Evolutionary conservation across 2,329 filamentous ascomycete genomes (phyloP), one percentile per base, ranked within the genome.

Genomic region (Fusarium virguliforme): DNA sequence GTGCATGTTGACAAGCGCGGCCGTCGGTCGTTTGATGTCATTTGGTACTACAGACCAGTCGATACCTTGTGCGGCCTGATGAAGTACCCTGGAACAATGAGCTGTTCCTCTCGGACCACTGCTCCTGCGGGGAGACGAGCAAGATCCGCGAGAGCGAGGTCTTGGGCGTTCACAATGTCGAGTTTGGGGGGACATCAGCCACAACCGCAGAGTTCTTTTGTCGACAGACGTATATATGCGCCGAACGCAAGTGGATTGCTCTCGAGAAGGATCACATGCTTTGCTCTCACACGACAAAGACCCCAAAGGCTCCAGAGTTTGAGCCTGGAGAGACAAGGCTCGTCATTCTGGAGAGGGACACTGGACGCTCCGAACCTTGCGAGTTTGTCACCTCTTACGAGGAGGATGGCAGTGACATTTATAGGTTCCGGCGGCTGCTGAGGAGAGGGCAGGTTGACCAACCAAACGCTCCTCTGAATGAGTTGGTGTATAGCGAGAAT

Each of bases 91-190:
- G 89, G 79, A 68, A 81, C 0, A 92, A 94, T 57, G 93, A 97
- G 78, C 79, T 96, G 0, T 96, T 96, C 67, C 80, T 95, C 0
- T 93, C 90, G 0, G 88, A 94, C 56, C 89, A 94, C 64, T 95
- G 94, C 80, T 92, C 90, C 1, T 96, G 93, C 68, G 77, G 82
- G 0, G 83, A 87, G 8, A 64, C 62, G 0, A 64, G 81, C 0
- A 84, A 85, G 30, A 83, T 93, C 4, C 71, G 83, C 0, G 84
- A 86, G 1, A 79, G 85, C 0, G 86, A 93, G 35, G 82, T 94
- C 1, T 74, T 89, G 0, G 84, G 83, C 0, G 87, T 86, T 2
- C 87, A 92, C 41, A 70, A 83, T 0, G 85, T 95, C 0, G 84
- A 88, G 67, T 90, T 88, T 79, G 87, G 88, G 7, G 84, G 84